A percentile compares a stretch with the other conserved stretches of the same genome.
These are phyloP conservation scores for Lactifluus subvellereus DNA, from an alignment of 768 basidiomycete species.

Conservation along the genomic window DNA sequence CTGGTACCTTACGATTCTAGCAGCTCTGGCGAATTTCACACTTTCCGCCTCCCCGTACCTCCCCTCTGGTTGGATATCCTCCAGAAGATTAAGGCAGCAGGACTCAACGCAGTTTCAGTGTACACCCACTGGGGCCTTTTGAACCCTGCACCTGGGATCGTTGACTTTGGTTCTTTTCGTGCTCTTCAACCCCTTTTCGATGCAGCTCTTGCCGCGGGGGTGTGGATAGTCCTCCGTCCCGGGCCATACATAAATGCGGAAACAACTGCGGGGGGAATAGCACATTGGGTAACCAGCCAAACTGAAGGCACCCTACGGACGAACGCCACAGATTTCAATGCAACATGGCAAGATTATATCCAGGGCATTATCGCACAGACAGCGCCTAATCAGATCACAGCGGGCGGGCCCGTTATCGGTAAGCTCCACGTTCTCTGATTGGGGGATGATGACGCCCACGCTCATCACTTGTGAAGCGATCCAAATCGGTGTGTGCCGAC, in stretches of 20 bases:
- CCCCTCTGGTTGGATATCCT: constrained; percentile 78
- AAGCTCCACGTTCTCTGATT: constrained; percentile 22
- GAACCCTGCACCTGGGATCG: constrained; percentile 65
- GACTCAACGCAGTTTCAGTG: constrained; percentile 71
- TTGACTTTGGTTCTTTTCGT: constrained; percentile 70
- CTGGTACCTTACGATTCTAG: background rate
- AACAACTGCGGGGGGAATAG: constrained; percentile 69
- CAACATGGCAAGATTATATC: constrained; percentile 70
- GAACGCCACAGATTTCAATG: constrained; percentile 62
- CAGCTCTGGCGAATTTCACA: constrained; percentile 83
- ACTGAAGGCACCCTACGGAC: constrained; percentile 66
- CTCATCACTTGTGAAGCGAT: constrained; percentile 36
- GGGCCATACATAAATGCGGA: constrained; percentile 77
- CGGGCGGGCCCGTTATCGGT: constrained; percentile 75
- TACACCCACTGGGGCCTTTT: constrained; percentile 77
- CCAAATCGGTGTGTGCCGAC: constrained; percentile 43
- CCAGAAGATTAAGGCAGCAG: constrained; percentile 75
- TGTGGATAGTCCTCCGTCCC: constrained; percentile 77
- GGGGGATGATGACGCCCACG: background rate
- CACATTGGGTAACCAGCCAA: constrained; percentile 64
- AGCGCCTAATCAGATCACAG: constrained; percentile 57
- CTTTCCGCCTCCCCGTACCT: constrained; percentile 75
- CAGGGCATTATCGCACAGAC: constrained; percentile 57
- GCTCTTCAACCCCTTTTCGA: constrained; percentile 67
- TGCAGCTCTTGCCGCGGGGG: constrained; percentile 63